Evolutionary conservation across 2,329 filamentous ascomycete species (phyloP).

Genomic region (Alternaria postmessia): DNA sequence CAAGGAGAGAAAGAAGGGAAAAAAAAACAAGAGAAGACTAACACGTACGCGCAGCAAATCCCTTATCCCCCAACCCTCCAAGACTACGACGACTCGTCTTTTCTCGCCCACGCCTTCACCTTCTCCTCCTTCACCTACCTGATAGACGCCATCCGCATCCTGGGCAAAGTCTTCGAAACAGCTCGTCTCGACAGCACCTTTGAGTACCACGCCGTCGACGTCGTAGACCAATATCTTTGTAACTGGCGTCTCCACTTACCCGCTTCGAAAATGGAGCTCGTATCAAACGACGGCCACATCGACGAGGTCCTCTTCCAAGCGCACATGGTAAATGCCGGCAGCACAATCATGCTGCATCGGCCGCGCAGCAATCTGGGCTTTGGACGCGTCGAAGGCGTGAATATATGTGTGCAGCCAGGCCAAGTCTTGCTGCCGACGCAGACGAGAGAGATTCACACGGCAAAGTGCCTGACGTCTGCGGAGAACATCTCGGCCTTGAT

Average conservation of each 20-base stretch:
- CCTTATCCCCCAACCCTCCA: conserved; percentile 63
- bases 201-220: conserved; percentile 59
- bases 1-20: background rate
- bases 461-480: conserved; percentile 81
- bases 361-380: conserved; percentile 51
- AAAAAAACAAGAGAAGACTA: background rate
- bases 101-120: conserved; percentile 71
- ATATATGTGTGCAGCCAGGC: conserved; percentile 70
- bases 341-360: conserved; percentile 56
- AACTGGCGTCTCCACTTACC: conserved; percentile 87
- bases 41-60: conserved; percentile 37
- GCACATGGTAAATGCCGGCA: conserved; percentile 71
- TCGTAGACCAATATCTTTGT: conserved; percentile 67
- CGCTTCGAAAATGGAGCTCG: conserved; percentile 72
- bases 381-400: conserved; percentile 53
- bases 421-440: conserved; percentile 60
- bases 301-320: conserved; percentile 95
- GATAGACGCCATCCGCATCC: conserved; percentile 79
- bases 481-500: conserved; percentile 78
- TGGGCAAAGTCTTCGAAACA: conserved; percentile 75
- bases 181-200: conserved; percentile 44
- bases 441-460: conserved; percentile 71
- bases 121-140: conserved; percentile 90
- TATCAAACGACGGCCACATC: conserved; percentile 69
- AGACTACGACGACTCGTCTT: conserved; percentile 79